Evolutionary conservation across 352 stramenopile species (phyloP).

Genomic region (Phytophthora pluvialis): DNA sequence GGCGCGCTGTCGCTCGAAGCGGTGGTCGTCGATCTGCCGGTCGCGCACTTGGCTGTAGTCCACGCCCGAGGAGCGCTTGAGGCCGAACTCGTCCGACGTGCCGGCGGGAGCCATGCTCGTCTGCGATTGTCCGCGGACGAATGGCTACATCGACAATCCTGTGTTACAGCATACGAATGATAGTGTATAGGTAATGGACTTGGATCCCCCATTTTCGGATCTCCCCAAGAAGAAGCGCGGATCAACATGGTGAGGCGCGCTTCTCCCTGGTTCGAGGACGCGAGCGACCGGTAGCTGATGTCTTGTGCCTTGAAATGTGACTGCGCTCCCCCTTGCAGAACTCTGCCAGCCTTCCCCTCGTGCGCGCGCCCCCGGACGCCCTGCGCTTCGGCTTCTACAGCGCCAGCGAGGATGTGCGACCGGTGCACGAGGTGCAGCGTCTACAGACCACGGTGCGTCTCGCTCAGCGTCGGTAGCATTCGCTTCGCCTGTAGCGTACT

Average conservation of each 20-base stretch:
- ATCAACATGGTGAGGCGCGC: conserved; percentile 29
- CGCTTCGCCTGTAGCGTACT: background rate
- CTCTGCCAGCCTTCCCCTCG: conserved; percentile 73
- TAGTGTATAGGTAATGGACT: background rate
- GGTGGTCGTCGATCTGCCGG: conserved; percentile 84
- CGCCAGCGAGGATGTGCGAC: conserved; percentile 79
- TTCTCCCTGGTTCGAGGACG: background rate
- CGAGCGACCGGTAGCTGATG: background rate
- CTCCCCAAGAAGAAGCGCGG: conserved; percentile 20
- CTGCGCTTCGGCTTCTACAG: conserved; percentile 87
- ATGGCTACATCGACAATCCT: conserved; percentile 21
- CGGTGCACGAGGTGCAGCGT: conserved; percentile 86
- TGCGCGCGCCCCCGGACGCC: conserved; percentile 81
- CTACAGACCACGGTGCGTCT: conserved; percentile 75
- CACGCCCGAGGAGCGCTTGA: conserved; percentile 82
- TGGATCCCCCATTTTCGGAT: conserved; percentile 27
- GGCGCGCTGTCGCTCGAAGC: conserved; percentile 79
- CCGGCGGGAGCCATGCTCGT: conserved; percentile 26
- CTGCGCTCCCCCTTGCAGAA: conserved; percentile 40
- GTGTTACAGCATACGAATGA: conserved; percentile 12
- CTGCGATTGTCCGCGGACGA: background rate
- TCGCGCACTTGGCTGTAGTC: conserved; percentile 86
- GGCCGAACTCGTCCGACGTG: conserved; percentile 55
- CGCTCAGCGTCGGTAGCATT: background rate
- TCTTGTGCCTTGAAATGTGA: background rate